Base-by-base conservation (phyloP, 2,329 filamentous ascomycete species). In the Trichoderma koningiopsis region DNA sequence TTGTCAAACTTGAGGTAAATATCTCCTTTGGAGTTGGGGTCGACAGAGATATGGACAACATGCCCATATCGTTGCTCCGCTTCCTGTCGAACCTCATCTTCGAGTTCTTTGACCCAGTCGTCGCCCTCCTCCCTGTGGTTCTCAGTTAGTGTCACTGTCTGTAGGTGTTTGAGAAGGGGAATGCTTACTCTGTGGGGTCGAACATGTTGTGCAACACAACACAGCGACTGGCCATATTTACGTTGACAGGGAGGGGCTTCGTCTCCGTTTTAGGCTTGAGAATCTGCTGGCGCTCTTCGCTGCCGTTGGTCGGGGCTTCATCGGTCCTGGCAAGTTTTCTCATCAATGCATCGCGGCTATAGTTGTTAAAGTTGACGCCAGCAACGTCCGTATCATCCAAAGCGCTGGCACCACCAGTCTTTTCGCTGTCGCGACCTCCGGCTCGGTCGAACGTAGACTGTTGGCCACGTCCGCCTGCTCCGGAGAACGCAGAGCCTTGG, bases 301-400 rank as follows among this genome's bases (percentile, higher is more conserved):
- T 88, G 75, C 86, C 83, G 76, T 88, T 87, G 74, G 86, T 83
- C 71, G 86, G 83, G 74, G 89, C 86, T 79, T 98, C 94, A 83
- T 98, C 94, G 83, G 92, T 95, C 86, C 96, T 91, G 79, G 96
- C 94, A 82, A 99, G 92, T 84, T 98, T 97, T 81, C 93, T 90
- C 96, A 99, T 99, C 82, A 99, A 90, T 78, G 94, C 93, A 84
- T 98, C 94, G 83, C 96, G 93, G 86, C 93, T 97, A 85, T 97
- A 97, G 82, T 97, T 97, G 87, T 94, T 97, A 91, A 98, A 98
- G 83, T 98, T 98, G 82, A 99, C 95, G 78, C 96, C 96, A 63
- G 92, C 93, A 79, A 99, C 96, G 81, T 99, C 96, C 72, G 94
- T 97, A 79, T 99, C 96, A 82, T 99, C 96, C 64, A 99, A 86